Evolutionary conservation across 1,284 basidiomycete genomes (phyloP), one percentile per base, ranked within the genome.

Genomic region (Cutaneotrichosporon curvatum): DNA sequence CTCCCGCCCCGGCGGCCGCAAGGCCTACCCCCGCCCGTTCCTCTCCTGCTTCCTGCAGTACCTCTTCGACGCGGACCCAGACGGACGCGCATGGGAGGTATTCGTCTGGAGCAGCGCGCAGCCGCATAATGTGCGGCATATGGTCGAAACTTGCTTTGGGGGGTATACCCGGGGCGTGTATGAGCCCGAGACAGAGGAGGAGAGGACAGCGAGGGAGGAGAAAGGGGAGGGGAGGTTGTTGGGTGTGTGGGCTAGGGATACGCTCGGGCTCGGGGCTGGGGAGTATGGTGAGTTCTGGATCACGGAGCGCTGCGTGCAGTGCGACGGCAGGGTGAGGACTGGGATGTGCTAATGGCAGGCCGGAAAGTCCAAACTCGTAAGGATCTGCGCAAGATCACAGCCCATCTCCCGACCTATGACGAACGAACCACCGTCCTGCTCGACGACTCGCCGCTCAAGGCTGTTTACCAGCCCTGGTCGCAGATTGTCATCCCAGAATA

Each of bases 41-140:
- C 61, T 72, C 7, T 23, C 36, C 20, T 58, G 54, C 23, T 70
- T 71, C 51, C 58, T 72, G 1, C 57, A 65, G 39, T 72, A 70
- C 41, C 54, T 71, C n/a, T 68, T 70, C 40, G 38, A 50, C 2
- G 52, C 65, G 10, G 60, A 62, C 25, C 53, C 42, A 2, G 33
- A 43, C 14, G 43, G 34, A 31, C 30, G 62, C 14, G 56, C 63
- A 9, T 72, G 60, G 58, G 64, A 68, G 35, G 65, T 65, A 3
- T 65, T 69, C 31, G 68, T 72, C 15, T 72, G 70, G 70, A 61
- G 57, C 22, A 67, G 63, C 4, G 70, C 70, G 4, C 68, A 71
- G 45, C 68, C 68, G 9, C 60, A 67, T 40, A 72, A 72, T 41
- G 70, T 72, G 7, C 45, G 62, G 16, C 44, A 35, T 1, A 72